phyloP scores from a whole-genome alignment of 371 early-diverging fungal genomes.

The Vairimorpha ceranae region DNA sequence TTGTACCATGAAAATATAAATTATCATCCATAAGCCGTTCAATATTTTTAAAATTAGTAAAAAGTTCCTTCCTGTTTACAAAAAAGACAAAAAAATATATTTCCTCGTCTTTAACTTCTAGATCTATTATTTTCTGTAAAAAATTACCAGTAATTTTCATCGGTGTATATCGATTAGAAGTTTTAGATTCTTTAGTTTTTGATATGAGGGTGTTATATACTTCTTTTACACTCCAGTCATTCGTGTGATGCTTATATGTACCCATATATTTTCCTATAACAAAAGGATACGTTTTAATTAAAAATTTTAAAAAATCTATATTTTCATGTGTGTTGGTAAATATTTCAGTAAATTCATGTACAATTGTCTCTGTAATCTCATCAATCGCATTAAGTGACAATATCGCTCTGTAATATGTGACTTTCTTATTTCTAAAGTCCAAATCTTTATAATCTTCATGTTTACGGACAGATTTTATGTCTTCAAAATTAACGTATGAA shows the following conservation, averaged over 20 bases:
- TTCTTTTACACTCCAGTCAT: slow-evolving; percentile 6
- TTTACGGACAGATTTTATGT: neutral
- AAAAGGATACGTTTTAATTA: neutral
- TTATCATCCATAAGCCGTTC: slow-evolving; percentile 2
- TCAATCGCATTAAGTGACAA: slow-evolving; percentile 1
- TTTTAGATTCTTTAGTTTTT: neutral
- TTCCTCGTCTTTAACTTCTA: slow-evolving; percentile 8
- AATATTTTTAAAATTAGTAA: slow-evolving; percentile 10
- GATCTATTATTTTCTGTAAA: slow-evolving; percentile 7
- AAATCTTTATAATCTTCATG: neutral
- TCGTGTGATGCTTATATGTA: neutral
- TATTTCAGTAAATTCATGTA: slow-evolving; percentile 1
- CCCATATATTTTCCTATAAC: slow-evolving; percentile 6
- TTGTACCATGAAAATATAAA: slow-evolving; percentile 3
- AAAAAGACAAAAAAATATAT: slow-evolving; percentile 15
- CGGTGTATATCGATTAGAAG: neutral
- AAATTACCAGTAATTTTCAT: slow-evolving; percentile 2
- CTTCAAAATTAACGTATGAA: neutral
- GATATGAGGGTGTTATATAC: neutral
- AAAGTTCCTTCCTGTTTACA: slow-evolving; percentile 6
- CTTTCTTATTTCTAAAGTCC: neutral
- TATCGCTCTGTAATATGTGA: neutral
- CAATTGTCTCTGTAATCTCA: neutral
- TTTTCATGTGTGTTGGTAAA: slow-evolving; percentile 13
- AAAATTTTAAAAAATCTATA: slow-evolving; percentile 10